These are phyloP conservation scores for Trypanosoma cruzi DNA, from an alignment of 208 protist genomes.

Conservation along the genomic window DNA sequence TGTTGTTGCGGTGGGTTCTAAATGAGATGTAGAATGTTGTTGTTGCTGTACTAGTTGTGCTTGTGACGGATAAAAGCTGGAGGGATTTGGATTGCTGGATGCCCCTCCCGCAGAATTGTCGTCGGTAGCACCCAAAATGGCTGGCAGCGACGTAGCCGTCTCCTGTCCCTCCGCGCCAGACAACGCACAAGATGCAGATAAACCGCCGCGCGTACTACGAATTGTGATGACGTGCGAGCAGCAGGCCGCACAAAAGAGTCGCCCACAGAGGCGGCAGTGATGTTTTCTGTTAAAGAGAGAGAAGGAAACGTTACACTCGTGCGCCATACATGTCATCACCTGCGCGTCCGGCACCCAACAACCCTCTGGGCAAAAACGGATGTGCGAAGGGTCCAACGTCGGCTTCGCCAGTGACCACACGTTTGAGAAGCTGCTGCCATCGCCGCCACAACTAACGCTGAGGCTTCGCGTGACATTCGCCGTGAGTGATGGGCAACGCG, in stretches of 20 bases:
- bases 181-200: background rate
- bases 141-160: background rate
- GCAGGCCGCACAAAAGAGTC: constrained; percentile 79
- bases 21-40: background rate
- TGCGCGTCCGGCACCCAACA: constrained; percentile 77
- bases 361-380: constrained; percentile 58
- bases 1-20: background rate
- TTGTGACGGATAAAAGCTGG: background rate
- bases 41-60: background rate
- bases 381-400: constrained; percentile 41
- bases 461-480: background rate
- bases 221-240: constrained; percentile 46
- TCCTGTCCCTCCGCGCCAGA: background rate
- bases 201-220: background rate
- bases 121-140: background rate
- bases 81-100: background rate
- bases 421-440: background rate
- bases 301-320: constrained; percentile 74
- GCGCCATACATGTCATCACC: constrained; percentile 84
- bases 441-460: background rate
- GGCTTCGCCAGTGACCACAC: constrained; percentile 54
- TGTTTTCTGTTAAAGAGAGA: constrained; percentile 84
- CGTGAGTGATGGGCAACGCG: background rate
- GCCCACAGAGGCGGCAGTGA: constrained; percentile 78
- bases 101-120: background rate